Conservation (phyloP, 2,329 filamentous ascomycete genomes). For the Trichoderma sp. region DNA sequence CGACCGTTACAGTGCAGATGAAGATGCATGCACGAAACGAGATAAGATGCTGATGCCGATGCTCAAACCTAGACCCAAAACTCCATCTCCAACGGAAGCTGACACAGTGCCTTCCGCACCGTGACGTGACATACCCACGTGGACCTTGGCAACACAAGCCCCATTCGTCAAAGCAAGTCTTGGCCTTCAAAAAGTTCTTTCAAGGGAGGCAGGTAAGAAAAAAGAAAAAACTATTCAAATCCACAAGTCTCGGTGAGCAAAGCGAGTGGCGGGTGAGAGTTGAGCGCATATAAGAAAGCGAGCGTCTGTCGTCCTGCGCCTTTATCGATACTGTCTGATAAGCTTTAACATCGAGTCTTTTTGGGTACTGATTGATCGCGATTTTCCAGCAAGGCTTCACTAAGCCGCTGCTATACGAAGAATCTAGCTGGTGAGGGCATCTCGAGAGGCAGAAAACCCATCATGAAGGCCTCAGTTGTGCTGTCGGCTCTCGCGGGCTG, state of each 20-base stretch:
- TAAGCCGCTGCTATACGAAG: neutral
- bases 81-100: neutral
- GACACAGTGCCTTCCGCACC: neutral
- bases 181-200: neutral
- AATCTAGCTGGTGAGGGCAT: no score
- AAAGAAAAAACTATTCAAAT: neutral
- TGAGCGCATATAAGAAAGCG: neutral
- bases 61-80: neutral
- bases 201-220: neutral
- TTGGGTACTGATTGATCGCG: neutral
- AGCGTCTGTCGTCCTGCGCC: neutral
- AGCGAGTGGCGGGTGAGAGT: no score
- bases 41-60: neutral
- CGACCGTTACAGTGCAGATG: neutral
- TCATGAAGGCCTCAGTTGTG: conserved; percentile 26
- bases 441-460: neutral
- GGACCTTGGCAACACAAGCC: conserved; percentile 1
- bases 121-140: conserved; percentile 19
- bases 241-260: neutral
- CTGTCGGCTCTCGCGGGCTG: conserved; percentile 31
- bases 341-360: neutral
- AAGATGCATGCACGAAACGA: neutral
- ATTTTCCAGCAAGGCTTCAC: neutral
- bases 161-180: neutral
- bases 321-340: neutral